Percentiles rank a stretch among this genome's conserved stretches.
Conservation (phyloP, 345 rosid species). For the Trapa bicornis region DNA sequence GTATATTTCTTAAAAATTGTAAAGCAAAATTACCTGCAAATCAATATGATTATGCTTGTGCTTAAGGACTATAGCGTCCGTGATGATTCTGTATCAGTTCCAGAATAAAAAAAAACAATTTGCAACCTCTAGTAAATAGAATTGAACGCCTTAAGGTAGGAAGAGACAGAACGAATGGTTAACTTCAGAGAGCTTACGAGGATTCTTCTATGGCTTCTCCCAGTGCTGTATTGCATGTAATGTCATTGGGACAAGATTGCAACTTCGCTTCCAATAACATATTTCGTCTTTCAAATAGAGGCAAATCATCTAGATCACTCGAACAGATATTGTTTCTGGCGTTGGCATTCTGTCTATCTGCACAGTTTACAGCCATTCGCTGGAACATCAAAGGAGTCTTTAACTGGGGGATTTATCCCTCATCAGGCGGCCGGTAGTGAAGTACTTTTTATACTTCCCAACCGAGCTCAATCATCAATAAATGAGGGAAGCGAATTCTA, state of each 20-base stretch:
- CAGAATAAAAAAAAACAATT: neutral
- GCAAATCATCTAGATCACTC: neutral
- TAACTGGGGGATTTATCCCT: neutral
- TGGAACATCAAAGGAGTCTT: conserved; percentile 1
- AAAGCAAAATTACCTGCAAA: conserved; percentile 1
- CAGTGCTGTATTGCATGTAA: neutral
- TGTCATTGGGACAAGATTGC: neutral
- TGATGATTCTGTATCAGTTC: neutral
- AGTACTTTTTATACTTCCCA: neutral
- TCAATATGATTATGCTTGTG: neutral
- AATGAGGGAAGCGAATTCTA: neutral
- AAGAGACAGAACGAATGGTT: neutral
- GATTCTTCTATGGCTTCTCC: neutral
- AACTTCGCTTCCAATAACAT: neutral
- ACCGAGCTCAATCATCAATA: neutral
- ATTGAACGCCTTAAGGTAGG: neutral
- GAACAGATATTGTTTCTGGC: too few relatives aligned
- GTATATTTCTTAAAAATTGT: neutral
- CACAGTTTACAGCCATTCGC: too few relatives aligned
- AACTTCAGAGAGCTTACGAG: neutral
- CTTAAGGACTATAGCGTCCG: neutral
- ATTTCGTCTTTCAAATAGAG: neutral
- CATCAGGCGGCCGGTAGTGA: neutral
- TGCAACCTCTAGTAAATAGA: neutral
- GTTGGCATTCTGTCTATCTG: neutral